These are phyloP conservation scores for Dendryphion nanum DNA, from an alignment of 2,329 filamentous ascomycete species.

Conservation along the genomic window DNA sequence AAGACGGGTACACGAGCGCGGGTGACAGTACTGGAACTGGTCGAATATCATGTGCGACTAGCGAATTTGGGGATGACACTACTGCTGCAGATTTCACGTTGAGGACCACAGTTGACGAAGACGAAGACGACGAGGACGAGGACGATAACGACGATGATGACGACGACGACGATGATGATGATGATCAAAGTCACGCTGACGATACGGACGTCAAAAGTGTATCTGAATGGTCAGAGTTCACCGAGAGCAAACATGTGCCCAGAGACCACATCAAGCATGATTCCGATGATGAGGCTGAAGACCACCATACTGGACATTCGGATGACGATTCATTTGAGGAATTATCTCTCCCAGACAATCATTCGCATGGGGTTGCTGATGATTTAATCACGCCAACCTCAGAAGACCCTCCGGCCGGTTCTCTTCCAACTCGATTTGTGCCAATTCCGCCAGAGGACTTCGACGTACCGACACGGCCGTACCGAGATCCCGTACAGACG, in stretches of 20 bases:
- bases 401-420: constrained; percentile 29
- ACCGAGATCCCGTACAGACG: constrained; percentile 73
- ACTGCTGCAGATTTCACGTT: constrained; percentile 51
- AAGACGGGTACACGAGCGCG: constrained; percentile 72
- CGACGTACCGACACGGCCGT: constrained; percentile 73
- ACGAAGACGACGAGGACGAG: constrained; percentile 44
- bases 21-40: constrained; percentile 82
- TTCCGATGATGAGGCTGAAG: constrained; percentile 16
- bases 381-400: constrained; percentile 51
- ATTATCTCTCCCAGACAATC: constrained; percentile 24
- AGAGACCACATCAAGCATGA: constrained; percentile 28
- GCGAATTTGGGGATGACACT: constrained; percentile 65
- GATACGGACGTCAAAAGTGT: constrained; percentile 47
- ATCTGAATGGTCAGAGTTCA: constrained; percentile 89
- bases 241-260: constrained; percentile 68
- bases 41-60: constrained; percentile 61
- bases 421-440: constrained; percentile 62
- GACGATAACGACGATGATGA: constrained; percentile 29
- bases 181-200: constrained; percentile 25
- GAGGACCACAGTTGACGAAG: constrained; percentile 33
- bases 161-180: constrained; percentile 43
- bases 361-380: constrained; percentile 30
- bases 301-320: constrained; percentile 34
- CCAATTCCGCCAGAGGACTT: constrained; percentile 85
- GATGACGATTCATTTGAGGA: constrained; percentile 38